These are phyloP conservation scores for Aaosphaeria pasadenensis DNA, from an alignment of 2,329 filamentous ascomycete genomes.

Conservation along the genomic window DNA sequence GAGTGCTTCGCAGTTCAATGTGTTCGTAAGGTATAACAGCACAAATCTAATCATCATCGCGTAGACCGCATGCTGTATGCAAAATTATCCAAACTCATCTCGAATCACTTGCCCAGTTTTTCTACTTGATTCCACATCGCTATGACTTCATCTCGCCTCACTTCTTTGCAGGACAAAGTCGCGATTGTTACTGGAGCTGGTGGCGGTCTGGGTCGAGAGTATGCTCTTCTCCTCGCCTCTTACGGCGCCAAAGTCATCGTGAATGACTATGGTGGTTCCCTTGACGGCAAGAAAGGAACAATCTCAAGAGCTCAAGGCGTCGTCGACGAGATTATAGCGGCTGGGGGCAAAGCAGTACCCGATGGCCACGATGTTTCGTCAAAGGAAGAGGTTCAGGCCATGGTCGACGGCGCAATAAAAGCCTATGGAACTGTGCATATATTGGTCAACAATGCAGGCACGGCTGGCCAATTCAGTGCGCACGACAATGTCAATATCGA, in stretches of 20 bases:
- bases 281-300: neutral
- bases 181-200: neutral
- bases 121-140: too few relatives aligned
- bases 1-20: too few relatives aligned
- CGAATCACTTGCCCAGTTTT: too few relatives aligned
- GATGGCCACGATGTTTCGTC: neutral
- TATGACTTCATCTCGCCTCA: neutral
- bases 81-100: too few relatives aligned
- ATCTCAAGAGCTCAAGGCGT: neutral
- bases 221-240: neutral
- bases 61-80: too few relatives aligned
- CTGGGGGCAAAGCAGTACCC: neutral
- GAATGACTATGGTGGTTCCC: neutral
- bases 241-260: neutral
- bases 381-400: neutral
- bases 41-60: too few relatives aligned
- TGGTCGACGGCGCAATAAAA: neutral
- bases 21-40: too few relatives aligned
- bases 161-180: neutral
- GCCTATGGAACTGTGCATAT: neutral
- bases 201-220: neutral
- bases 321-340: neutral
- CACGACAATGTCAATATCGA: neutral
- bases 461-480: neutral
- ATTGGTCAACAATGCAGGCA: neutral